Evolutionary conservation across 805 yeast species (phyloP), one percentile per base, ranked within the genome.

Genomic region (Lipomyces sp.): DNA sequence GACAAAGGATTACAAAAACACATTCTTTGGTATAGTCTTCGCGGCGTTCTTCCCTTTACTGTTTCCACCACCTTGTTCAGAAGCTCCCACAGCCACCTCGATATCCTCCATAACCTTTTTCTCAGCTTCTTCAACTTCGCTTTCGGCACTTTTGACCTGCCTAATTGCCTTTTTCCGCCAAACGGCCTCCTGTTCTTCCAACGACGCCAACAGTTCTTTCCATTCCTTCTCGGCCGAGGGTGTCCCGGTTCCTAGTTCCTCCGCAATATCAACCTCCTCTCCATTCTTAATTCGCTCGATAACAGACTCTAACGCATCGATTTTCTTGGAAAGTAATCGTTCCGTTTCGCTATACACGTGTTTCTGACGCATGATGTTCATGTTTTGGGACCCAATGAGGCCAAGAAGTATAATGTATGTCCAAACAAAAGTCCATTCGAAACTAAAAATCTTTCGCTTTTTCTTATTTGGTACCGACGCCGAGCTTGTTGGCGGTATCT

Each of bases 401-500:
- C 59, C 65, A n/a, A 67, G 62, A 3, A 67, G 60, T 30, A 64
- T 32, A 11, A 67, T 42, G 54, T 59, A 67, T 29, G 56, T n/a
- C 70, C 70, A 67, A 13, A 61, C 57, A 62, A 68, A 67, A 55
- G 60, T 66, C 65, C 69, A 61, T 8, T 39, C 53, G 11, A 66
- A 53, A 39, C 34, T 32, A 13, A 51, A n/a, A 6, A 51, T 42
- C 4, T 18, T 42, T 42, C 48, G 48, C 48, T 42, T 42, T 42
- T 42, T 42, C 48, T 42, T 42, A 15, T 42, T 2, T 2, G 10
- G 24, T 15, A 1, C 48, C n/a, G 48, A 42, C 2, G 24, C 24
- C 24, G 24, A 4, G 48, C 48, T 15, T 42, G 48, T 42, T 24
- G 8, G 48, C 6, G 48, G 29, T 15, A 15, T 1, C 10, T 24